Conservation (phyloP, 2,329 filamentous ascomycete genomes). For the Geosmithia morbida region DNA sequence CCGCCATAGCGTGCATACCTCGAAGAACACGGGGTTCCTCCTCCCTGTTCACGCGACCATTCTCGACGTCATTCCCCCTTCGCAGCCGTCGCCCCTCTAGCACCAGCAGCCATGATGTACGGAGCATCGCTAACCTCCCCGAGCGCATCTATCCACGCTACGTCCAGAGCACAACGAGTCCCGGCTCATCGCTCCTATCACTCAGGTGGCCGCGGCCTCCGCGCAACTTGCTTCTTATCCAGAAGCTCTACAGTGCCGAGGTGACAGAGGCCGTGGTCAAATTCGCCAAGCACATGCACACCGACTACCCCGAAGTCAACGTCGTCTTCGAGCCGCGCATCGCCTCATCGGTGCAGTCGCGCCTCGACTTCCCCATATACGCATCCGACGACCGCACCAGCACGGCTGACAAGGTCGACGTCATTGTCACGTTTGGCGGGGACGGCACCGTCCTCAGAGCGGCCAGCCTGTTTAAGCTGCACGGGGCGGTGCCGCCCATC, state of each 20-base stretch:
- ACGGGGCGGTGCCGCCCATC: slow-evolving; percentile 72
- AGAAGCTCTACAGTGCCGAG: slow-evolving; percentile 40
- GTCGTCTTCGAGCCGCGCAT: slow-evolving; percentile 71
- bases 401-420: slow-evolving; percentile 69
- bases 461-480: slow-evolving; percentile 53
- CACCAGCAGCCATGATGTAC: slow-evolving; percentile 7
- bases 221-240: slow-evolving; percentile 41
- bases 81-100: too few relatives aligned
- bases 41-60: too few relatives aligned
- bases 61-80: too few relatives aligned
- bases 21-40: too few relatives aligned
- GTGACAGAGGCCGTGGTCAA: slow-evolving; percentile 36
- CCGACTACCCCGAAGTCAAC: slow-evolving; percentile 67
- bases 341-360: slow-evolving; percentile 55
- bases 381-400: slow-evolving; percentile 31
- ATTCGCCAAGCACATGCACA: slow-evolving; percentile 57
- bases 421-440: slow-evolving; percentile 81
- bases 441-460: slow-evolving; percentile 36
- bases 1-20: neutral
- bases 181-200: slow-evolving; percentile 37
- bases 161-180: slow-evolving; percentile 21
- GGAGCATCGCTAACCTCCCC: slow-evolving; percentile 18
- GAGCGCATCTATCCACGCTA: slow-evolving; percentile 19
- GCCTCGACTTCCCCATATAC: slow-evolving; percentile 62
- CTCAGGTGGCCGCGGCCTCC: slow-evolving; percentile 40